Evolutionary conservation across 352 stramenopile genomes (phyloP), one percentile per base, ranked within the genome.

Genomic region (Thalassiosira pacifica): DNA sequence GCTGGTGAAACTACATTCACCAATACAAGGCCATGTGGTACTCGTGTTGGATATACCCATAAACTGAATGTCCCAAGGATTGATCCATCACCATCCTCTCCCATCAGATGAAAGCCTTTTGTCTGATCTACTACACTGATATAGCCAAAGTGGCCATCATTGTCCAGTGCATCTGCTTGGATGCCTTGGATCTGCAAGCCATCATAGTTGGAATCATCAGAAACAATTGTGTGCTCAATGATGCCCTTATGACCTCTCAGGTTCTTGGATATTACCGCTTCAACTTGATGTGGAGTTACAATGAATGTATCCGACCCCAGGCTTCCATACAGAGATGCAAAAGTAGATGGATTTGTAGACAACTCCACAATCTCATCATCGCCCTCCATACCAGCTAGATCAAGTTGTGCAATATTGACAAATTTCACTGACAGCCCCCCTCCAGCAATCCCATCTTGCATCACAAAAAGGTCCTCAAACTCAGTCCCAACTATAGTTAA

Each of bases 221-320:
- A 86, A 19, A 65, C 19, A 65, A 89, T 59, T 60, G 19, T 37
- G 34, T 89, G 83, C 64, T 87, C 77, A 63, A 89, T 76, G 18
- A 89, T 84, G 18, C 83, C 83, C 26, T 78, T 57, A 45, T 89
- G 83, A 22, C 83, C 83, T 61, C 78, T 60, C 3, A 87, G 55
- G 59, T 89, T 89, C 60, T 89, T 86, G 0, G 72, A 84, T n/a
- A 81, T 72, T 13, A 89, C 78, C 26, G 82, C 64, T 24, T 77
- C 57, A 26, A 87, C 78, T 26, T 52, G 53, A 24, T 34, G 31
- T 68, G 84, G 84, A 29, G 79, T 74, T 2, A 90, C 65, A 1
- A 73, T 40, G 57, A 90, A 90, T 37, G 48, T 75, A 71, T 90
- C 84, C 19, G 73, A 85, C 32, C 84, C 84, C 13, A 82, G 32